Base-by-base conservation (phyloP, 805 yeast species). In the Saccharomycopsis fodiens region DNA sequence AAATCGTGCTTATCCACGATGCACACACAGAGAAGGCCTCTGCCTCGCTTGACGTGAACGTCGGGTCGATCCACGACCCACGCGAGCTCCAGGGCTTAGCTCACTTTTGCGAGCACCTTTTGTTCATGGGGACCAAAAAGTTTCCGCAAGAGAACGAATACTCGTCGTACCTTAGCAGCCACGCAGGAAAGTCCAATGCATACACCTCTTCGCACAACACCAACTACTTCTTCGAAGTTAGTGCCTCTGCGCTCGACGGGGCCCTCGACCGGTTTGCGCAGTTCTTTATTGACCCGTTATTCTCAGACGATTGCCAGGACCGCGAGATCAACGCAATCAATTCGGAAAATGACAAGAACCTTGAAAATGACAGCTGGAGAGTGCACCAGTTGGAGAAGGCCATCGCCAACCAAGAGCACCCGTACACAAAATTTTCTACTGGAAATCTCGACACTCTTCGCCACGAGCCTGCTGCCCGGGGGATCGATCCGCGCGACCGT, bases 261-360 rank as follows among this genome's bases (percentile, higher is more conserved):
- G 96, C 97, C 0, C 66, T 91, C 44, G 97, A 91, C 61, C 71
- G 97, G 55, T 91, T 91, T 62, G 76, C 96, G 3, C 97, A 91
- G 61, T 91, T 91, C 60, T 91, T 91, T 68, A 82, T 89, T 30
- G 62, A 76, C 23, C 98, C 98, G 1, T 67, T 91, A 54, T 91
- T 91, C 35, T 27, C 40, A 20, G 17, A 39, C 12, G 50, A 48
- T 16, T 82, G 96, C 59, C 85, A 87, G 59, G 96, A 88, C 58
- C 73, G 97, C 46, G 98, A 91, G 63, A 84, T 91, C 56, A 77
- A 79, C 52, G 97, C 97, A 1, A 97, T 91, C 7, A 96, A 91
- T 63, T 84, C 95, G 32, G 98, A 91, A 65, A 87, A 91, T 67
- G 91, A 88, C 61, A 91, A 93, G 66, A 91, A 91, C 60, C 68